Evolutionary conservation across 2,329 filamentous ascomycete genomes (phyloP), one percentile per base, ranked within the genome.

Genomic region (Cordyceps farinosa): DNA sequence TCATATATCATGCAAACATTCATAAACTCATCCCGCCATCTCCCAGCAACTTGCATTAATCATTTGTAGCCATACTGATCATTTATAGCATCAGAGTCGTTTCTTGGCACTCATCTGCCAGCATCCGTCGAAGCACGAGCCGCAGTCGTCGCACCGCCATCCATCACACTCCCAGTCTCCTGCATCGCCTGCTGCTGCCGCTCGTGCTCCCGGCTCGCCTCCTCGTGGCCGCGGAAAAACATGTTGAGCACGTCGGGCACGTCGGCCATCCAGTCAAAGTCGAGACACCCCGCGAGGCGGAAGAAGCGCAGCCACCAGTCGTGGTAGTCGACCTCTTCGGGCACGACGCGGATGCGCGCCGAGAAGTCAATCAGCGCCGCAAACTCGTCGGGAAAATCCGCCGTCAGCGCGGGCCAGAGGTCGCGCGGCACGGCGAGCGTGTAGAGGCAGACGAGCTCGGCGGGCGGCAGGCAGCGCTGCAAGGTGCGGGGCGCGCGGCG

Each of bases 381-480:
- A 42, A 67, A 67, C 6, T 54, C 62, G 29, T 38, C 38, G 3
- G 53, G 45, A 45, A 67, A 67, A 27, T 65, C 51, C 8, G 53
- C 57, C n/a, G 62, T 67, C 51, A 67, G 54, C 22, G 51, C 63
- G 17, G 62, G 62, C 66, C 66, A 67, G 17, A 66, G 15, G 5
- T 61, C 52, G 5, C 59, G 47, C 17, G 65, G 66, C n/a, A 67
- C 58, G 10, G 50, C 54, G 1, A 56, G 52, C 32, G 57, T 36
- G 48, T 67, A 67, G 22, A 67, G 40, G 17, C 53, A 38, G 13
- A 64, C 61, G 17, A 67, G 38, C 42, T 66, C 63, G 2, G 30
- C 44, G 7, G 55, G 17, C 29, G 52, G 30, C 6, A 67, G 13
- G 3, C 32, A 9, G 10, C 40, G 47, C 13, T 64, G 38, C n/a